Evolutionary conservation across 2,329 filamentous ascomycete genomes (phyloP), one percentile per base, ranked within the genome.

Genomic region (Leptographium wingfieldii): DNA sequence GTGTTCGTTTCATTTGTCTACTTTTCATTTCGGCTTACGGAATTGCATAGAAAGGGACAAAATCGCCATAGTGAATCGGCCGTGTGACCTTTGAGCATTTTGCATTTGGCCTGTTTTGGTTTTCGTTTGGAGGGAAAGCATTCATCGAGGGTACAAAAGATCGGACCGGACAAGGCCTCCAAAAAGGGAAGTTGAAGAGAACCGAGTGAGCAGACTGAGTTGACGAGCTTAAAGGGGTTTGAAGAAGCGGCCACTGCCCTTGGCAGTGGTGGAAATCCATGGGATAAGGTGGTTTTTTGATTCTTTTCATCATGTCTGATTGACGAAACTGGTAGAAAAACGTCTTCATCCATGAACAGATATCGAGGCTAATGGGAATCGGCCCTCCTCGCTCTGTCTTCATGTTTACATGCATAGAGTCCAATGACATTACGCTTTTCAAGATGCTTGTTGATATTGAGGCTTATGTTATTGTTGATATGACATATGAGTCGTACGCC

Each of bases 361-460:
- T n/a, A 35, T 33, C 12, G 52, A 43, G 53, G 43, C 51, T 16
- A 43, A 35, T 31, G 31, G 53, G 3, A 19, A 14, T 51, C 11
- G 22, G 52, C 52, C 33, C 27, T 43, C 22, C 22, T 56, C 48
- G 57, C 57, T 59, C 56, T 35, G 43, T 56, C 55, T 53, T 59
- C 56, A 60, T 59, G 58, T 60, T 49, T 38, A 53, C 58, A 63
- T 60, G 55, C 61, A 59, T 63, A 63, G 62, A 63, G 58, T 33
- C 58, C 60, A 59, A 63, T 63, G 62, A 60, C 56, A 58, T 59
- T 58, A 58, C 57, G 55, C 35, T 55, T 59, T 55, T 25, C 16
- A 22, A 48, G 4, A 14, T 43, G 27, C 6, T n/a, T 56, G 10
- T 52, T 29, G 49, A 31, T 4, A 27, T 52, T 2, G 49, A 9